A percentile compares a stretch with the other conserved stretches of the same genome.
These are phyloP conservation scores for Coemansia sp. DNA, from an alignment of 192 early-diverging fungal genomes.

Conservation along the genomic window DNA sequence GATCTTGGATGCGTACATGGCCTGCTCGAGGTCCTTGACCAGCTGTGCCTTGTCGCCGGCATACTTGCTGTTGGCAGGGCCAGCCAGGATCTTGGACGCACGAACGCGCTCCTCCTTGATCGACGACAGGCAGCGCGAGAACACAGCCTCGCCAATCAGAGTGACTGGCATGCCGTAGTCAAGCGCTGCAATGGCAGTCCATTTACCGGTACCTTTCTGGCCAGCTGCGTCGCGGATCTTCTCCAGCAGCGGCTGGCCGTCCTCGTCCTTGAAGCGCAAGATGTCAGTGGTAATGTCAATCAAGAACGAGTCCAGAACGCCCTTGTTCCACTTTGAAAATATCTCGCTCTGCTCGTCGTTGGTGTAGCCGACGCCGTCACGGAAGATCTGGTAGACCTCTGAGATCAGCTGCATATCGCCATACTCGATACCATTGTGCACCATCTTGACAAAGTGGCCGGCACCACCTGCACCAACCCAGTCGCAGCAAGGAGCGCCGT, in stretches of 20 bases:
- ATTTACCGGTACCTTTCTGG: constrained; percentile 98
- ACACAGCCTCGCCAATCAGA: constrained; percentile 97
- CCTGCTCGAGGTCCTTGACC: constrained; percentile 86
- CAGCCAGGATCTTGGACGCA: constrained; percentile 82
- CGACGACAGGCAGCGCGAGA: constrained; percentile 92
- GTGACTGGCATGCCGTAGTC: constrained; percentile 97
- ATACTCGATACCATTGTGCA: constrained; percentile 99
- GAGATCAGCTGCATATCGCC: constrained; percentile 99
- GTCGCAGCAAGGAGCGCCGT: constrained; percentile 92
- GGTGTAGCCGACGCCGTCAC: constrained; percentile 76
- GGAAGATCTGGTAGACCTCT: constrained; percentile 93
- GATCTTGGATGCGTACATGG: constrained; percentile 96
- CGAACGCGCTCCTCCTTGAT: constrained; percentile 94
- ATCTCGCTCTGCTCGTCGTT: constrained; percentile 88
- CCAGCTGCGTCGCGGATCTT: constrained; percentile 97
- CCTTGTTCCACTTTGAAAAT: constrained; percentile 96
- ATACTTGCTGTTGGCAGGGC: constrained; percentile 67
- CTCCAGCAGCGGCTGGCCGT: constrained; percentile 83
- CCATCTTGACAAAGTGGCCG: constrained; percentile 99
- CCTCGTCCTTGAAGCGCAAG: constrained; percentile 87
- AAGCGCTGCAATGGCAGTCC: constrained; percentile 94
- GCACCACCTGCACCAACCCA: constrained; percentile 98
- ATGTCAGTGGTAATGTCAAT: constrained; percentile 96
- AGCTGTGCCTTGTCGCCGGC: constrained; percentile 87
- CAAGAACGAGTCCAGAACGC: constrained; percentile 94